phyloP scores from a whole-genome alignment of 78 protist species.

The Speleostelium caveatum region DNA sequence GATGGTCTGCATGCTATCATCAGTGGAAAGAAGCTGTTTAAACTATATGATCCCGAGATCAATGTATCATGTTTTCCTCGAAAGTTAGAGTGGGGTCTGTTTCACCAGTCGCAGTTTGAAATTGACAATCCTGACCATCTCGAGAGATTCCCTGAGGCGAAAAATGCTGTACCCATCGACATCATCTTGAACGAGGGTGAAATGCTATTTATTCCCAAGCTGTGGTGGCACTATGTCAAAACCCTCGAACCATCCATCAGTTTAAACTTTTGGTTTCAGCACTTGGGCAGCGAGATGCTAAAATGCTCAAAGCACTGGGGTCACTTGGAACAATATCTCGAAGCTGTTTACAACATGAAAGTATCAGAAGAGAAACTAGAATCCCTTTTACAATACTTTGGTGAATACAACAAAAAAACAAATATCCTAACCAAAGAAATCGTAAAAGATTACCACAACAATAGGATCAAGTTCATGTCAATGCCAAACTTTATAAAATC shows the following conservation, averaged over 20 bases:
- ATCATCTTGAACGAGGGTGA: slow-evolving; percentile 65
- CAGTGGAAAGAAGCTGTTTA: slow-evolving; percentile 45
- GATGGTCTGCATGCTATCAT: slow-evolving; percentile 81
- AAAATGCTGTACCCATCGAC: slow-evolving; percentile 1
- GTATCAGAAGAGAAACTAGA: slow-evolving; percentile 36
- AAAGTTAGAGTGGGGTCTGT: slow-evolving; percentile 59
- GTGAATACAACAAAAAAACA: not conserved
- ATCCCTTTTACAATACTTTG: slow-evolving; percentile 17
- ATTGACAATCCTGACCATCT: slow-evolving; percentile 32
- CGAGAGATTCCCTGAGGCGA: slow-evolving; percentile 38
- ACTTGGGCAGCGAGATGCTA: slow-evolving; percentile 38
- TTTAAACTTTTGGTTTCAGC: slow-evolving; percentile 85
- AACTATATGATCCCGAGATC: slow-evolving; percentile 31
- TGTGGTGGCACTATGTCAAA: slow-evolving; percentile 88
- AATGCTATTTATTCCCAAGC: slow-evolving; percentile 78
- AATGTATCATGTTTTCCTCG: slow-evolving; percentile 23
- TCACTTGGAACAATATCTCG: slow-evolving; percentile 38
- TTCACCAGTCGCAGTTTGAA: slow-evolving; percentile 75
- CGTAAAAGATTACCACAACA: slow-evolving; percentile 4
- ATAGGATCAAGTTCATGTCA: slow-evolving; percentile 10
- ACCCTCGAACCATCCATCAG: slow-evolving; percentile 44
- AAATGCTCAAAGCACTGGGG: slow-evolving; percentile 15
- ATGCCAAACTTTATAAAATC: slow-evolving; percentile 66
- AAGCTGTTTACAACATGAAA: slow-evolving; percentile 18
- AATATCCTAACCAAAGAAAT: not conserved